Percentiles rank a stretch among this genome's conserved stretches.
Conservation (phyloP, 306 rosid species). For the Rosa rugosa region DNA sequence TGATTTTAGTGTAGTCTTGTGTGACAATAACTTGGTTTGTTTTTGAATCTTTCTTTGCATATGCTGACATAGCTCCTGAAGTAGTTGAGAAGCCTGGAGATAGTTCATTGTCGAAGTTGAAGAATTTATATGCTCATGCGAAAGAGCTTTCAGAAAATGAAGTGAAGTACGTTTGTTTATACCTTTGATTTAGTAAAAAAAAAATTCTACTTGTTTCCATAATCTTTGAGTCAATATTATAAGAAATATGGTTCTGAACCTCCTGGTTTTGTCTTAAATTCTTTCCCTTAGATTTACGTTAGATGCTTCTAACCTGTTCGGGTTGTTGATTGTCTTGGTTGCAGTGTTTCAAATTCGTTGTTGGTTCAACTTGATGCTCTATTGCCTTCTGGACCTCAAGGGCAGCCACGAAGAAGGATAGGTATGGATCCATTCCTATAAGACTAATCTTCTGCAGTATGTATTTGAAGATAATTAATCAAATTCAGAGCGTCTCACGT, state of each 20-base stretch:
- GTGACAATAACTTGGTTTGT: conserved; percentile 1
- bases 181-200: conserved; percentile 26
- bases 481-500: not conserved
- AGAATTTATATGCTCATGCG: conserved; percentile 65
- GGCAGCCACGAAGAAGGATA: conserved; percentile 80
- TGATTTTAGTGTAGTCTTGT: not conserved
- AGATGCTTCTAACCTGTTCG: not conserved
- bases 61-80: conserved; percentile 70
- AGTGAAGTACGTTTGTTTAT: conserved; percentile 51
- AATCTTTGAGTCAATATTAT: not conserved
- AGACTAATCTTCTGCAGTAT: not conserved
- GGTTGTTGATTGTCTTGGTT: conserved; percentile 28
- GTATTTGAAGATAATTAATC: not conserved
- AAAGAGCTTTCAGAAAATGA: conserved; percentile 82
- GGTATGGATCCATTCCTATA: conserved; percentile 43
- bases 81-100: conserved; percentile 98
- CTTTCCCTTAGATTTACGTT: not conserved
- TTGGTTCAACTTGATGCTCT: conserved; percentile 70
- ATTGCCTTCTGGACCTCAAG: conserved; percentile 73
- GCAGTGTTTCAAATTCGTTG: conserved; percentile 62
- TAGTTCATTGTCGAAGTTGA: conserved; percentile 67
- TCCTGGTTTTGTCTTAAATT: not conserved
- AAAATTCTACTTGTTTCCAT: conserved; percentile 6
- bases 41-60: conserved; percentile 12
- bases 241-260: not conserved